Conservation (phyloP, 169 alveolate species). For the Plasmodium adleri region DNA sequence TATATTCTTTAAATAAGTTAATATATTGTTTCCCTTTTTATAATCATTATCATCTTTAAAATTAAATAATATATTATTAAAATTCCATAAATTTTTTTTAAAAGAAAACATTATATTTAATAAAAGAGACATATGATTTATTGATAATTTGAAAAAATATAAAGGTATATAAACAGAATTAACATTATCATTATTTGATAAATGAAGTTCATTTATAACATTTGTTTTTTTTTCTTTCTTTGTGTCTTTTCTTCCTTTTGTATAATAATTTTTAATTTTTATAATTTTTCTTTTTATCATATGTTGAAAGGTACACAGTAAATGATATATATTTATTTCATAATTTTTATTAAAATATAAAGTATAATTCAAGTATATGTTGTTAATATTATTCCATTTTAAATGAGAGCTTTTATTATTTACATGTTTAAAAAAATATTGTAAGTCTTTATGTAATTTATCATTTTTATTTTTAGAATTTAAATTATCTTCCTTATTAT, state of each 20-base stretch:
- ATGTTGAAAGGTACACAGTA: constrained; percentile 3
- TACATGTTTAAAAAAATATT: constrained; percentile 37
- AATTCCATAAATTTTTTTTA: constrained; percentile 52
- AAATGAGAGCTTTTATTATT: constrained; percentile 5
- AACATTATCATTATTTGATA: not conserved
- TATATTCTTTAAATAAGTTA: not conserved
- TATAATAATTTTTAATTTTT: not conserved
- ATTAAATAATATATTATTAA: not conserved
- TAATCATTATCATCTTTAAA: not conserved
- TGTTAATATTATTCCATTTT: constrained; percentile 19
- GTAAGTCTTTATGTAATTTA: not conserved
- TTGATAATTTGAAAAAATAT: constrained; percentile 14
- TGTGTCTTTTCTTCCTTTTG: not conserved
- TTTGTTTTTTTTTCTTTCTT: not conserved
- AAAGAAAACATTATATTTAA: constrained; percentile 47
- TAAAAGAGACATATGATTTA: constrained; percentile 29
- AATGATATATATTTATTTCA: constrained; percentile 19
- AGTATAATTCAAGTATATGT: constrained; percentile 45
- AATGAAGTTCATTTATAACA: not conserved
- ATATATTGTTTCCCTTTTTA: not conserved
- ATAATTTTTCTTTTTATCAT: not conserved
- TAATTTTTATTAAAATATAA: constrained; percentile 56
- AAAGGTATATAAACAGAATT: constrained; percentile 14
- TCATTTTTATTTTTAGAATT: not conserved
- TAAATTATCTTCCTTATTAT: not conserved